phyloP scores from a whole-genome alignment of 495 filamentous ascomycete species.

The Neurospora cerealis region DNA sequence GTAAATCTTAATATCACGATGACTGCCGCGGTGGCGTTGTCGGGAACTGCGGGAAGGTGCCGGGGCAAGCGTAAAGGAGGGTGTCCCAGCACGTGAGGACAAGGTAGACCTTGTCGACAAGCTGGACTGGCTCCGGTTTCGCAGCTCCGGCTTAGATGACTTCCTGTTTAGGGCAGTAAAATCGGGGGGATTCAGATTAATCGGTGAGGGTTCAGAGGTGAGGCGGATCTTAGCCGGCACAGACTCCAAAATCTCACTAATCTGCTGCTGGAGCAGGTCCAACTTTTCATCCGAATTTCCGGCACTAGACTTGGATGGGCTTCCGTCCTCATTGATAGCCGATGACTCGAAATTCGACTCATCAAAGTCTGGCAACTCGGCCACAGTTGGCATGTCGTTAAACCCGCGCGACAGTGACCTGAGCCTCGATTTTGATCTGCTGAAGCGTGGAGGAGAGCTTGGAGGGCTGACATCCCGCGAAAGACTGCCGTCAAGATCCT shows the following conservation, averaged over 20 bases:
- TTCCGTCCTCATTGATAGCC: conserved; percentile 20
- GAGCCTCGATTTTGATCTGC: conserved; percentile 14
- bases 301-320: conserved; percentile 22
- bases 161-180: conserved; percentile 34
- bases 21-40: conserved; percentile 32
- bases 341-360: neutral
- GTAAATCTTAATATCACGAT: conserved; percentile 76
- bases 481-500: conserved; percentile 10
- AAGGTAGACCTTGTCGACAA: conserved; percentile 26
- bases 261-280: conserved; percentile 72
- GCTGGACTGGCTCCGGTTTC: conserved; percentile 34
- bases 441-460: conserved; percentile 31
- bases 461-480: conserved; percentile 30
- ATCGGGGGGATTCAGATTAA: conserved; percentile 39
- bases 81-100: conserved; percentile 48
- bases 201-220: conserved; percentile 38
- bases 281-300: conserved; percentile 27
- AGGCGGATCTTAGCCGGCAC: conserved; percentile 76
- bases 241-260: conserved; percentile 69
- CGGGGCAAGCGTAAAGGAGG: conserved; percentile 61
- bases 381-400: conserved; percentile 30
- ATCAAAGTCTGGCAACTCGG: conserved; percentile 22
- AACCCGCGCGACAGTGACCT: conserved; percentile 35
- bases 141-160: conserved; percentile 19
- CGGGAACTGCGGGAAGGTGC: conserved; percentile 37